These are phyloP conservation scores for Entamoeba histolytica DNA, from an alignment of 208 protist genomes.

Conservation along the genomic window DNA sequence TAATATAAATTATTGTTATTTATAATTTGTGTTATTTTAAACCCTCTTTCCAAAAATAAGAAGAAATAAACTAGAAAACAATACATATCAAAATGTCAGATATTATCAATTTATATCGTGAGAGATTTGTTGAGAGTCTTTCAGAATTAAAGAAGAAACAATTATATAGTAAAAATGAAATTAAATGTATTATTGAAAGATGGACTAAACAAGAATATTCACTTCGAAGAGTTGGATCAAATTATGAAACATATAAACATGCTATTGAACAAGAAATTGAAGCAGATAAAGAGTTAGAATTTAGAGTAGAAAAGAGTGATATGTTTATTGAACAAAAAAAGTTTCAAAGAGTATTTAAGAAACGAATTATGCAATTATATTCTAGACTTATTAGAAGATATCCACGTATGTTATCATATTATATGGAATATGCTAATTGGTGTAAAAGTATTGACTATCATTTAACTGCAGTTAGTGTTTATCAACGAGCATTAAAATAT, in stretches of 20 bases:
- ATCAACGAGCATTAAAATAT: not conserved
- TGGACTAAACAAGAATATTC: not conserved
- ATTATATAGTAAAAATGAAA: not conserved
- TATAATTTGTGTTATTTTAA: not conserved
- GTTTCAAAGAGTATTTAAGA: not conserved
- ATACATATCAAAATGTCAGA: not conserved
- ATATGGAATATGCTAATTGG: not conserved
- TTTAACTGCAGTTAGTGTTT: not conserved
- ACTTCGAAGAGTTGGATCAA: not conserved
- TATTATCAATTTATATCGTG: not conserved
- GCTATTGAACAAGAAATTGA: not conserved
- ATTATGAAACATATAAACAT: not conserved
- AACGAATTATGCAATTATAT: not conserved
- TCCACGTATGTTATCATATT: not conserved
- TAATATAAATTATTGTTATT: not conserved
- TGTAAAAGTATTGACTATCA: not conserved
- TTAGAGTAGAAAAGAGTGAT: not conserved
- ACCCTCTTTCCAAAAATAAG: not conserved
- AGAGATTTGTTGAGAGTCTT: not conserved
- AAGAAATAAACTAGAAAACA: not conserved
- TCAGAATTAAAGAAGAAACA: not conserved
- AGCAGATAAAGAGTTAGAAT: not conserved
- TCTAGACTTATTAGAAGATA: not conserved
- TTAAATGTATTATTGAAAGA: not conserved
- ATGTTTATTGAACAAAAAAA: too few species aligned